Evolutionary conservation across 306 rosid species (phyloP), one percentile per base, ranked within the genome.

Genomic region (Pachyrhizus erosus): DNA sequence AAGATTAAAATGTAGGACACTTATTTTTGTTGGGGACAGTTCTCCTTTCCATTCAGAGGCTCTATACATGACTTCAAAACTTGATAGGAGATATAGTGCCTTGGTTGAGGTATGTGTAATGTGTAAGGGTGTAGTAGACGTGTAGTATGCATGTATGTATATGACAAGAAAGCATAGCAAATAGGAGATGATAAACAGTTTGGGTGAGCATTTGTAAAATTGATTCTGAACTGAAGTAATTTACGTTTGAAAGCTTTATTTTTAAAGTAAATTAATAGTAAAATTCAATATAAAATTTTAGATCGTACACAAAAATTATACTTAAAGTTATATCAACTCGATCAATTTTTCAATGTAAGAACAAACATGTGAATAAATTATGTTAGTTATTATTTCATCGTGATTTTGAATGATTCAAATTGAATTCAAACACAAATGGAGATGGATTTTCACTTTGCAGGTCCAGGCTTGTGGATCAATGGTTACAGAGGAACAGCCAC

Each of bases 401-500:
- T 49, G 7, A 26, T n/a, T n/a, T n/a, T n/a, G n/a, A n/a, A n/a
- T n/a, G n/a, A n/a, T n/a, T n/a, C n/a, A n/a, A n/a, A n/a, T n/a
- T n/a, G n/a, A n/a, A n/a, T n/a, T n/a, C n/a, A n/a, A n/a, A n/a
- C n/a, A n/a, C n/a, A n/a, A n/a, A n/a, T n/a, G n/a, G n/a, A n/a
- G n/a, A 13, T 68, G 72, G 79, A 45, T 65, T 62, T 66, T 75
- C 62, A 73, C 52, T 4, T 49, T 60, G 79, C 86, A 96, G 99
- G 99, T 96, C 77, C 98, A 93, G 87, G 94, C 97, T 87, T 96
- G 99, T 83, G 99, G 99, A 60, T 96, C 99, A 34, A 92, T 96
- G 98, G 99, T 96, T 65, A 96, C 98, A 27, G 99, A 96, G 81
- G 99, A 96, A 86, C 99, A 96, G 71, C 99, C 99, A 42, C 98